A percentile compares a stretch with the other conserved stretches of the same genome.
phyloP scores from a whole-genome alignment of 495 filamentous ascomycete species.

The Aspergillus carlsbadensis region DNA sequence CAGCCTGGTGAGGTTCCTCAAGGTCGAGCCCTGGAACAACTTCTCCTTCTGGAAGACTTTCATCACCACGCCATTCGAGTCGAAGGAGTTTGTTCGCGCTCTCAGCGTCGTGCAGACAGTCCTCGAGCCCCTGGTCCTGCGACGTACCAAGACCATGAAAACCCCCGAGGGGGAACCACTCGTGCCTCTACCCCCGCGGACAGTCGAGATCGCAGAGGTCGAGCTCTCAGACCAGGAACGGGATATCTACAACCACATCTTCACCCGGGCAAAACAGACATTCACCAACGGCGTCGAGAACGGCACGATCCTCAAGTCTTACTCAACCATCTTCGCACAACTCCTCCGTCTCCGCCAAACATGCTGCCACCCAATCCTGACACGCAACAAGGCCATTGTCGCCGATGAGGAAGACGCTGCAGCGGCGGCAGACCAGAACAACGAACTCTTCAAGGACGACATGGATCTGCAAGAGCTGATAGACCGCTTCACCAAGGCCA shows the following conservation, averaged over 20 bases:
- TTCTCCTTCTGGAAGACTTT: slow-evolving; percentile 99
- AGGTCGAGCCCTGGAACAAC: slow-evolving; percentile 96
- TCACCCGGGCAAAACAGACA: slow-evolving; percentile 73
- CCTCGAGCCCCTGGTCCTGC: slow-evolving; percentile 89
- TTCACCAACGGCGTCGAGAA: slow-evolving; percentile 85
- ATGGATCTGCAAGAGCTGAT: slow-evolving; percentile 92
- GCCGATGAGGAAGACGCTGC: slow-evolving; percentile 86
- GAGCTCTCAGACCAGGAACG: slow-evolving; percentile 80
- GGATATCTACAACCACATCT: slow-evolving; percentile 90
- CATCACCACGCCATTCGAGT: slow-evolving; percentile 95
- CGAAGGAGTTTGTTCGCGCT: slow-evolving; percentile 87
- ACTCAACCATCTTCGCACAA: slow-evolving; percentile 94
- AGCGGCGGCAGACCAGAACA: slow-evolving; percentile 72
- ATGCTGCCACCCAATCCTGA: slow-evolving; percentile 89
- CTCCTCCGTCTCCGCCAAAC: slow-evolving; percentile 91
- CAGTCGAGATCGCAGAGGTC: slow-evolving; percentile 78
- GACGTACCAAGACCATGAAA: slow-evolving; percentile 96
- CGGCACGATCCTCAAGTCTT: slow-evolving; percentile 90
- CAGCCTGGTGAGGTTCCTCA: slow-evolving; percentile 84
- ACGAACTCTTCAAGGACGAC: slow-evolving; percentile 85
- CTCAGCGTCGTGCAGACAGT: slow-evolving; percentile 97
- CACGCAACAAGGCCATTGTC: slow-evolving; percentile 78
- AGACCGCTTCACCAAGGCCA: slow-evolving; percentile 71
- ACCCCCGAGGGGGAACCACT: slow-evolving; percentile 85
- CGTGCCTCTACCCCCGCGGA: slow-evolving; percentile 80